Evolutionary conservation across 2,329 filamentous ascomycete species (phyloP).

Genomic region (Ophiostoma sp.): DNA sequence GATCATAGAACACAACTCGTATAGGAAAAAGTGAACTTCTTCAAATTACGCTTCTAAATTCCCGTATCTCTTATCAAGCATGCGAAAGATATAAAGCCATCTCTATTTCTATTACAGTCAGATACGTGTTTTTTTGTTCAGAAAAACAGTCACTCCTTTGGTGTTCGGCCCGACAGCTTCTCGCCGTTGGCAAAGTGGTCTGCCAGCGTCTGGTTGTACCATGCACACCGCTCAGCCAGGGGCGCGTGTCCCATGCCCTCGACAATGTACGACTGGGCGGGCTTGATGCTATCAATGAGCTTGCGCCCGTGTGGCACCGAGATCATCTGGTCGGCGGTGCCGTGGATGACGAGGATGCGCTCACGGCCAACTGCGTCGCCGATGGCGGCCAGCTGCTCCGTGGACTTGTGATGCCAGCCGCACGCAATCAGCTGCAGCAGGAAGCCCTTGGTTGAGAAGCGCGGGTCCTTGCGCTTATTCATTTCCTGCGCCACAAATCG

Average conservation of each 20-base stretch:
- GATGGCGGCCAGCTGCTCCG: conserved; percentile 59
- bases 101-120: too few relatives aligned
- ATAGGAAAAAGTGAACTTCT: too few relatives aligned
- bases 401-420: conserved; percentile 71
- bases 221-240: conserved; percentile 62
- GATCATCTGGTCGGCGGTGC: conserved; percentile 72
- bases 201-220: conserved; percentile 62
- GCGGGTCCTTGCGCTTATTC: conserved; percentile 58
- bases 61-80: too few relatives aligned
- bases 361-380: conserved; percentile 64
- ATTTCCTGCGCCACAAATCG: conserved; percentile 77
- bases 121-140: background rate
- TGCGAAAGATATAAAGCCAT: too few relatives aligned
- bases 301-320: conserved; percentile 62
- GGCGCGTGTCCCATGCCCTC: conserved; percentile 72
- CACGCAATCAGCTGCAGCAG: conserved; percentile 72
- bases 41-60: too few relatives aligned
- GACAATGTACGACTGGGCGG: conserved; percentile 56
- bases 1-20: too few relatives aligned
- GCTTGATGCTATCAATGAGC: conserved; percentile 59
- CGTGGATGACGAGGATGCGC: conserved; percentile 73
- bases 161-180: conserved; percentile 35
- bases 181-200: conserved; percentile 50
- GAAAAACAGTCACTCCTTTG: background rate
- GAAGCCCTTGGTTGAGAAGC: conserved; percentile 63